These are phyloP conservation scores for Monosporascus sp. DNA, from an alignment of 2,329 filamentous ascomycete species.

Conservation along the genomic window DNA sequence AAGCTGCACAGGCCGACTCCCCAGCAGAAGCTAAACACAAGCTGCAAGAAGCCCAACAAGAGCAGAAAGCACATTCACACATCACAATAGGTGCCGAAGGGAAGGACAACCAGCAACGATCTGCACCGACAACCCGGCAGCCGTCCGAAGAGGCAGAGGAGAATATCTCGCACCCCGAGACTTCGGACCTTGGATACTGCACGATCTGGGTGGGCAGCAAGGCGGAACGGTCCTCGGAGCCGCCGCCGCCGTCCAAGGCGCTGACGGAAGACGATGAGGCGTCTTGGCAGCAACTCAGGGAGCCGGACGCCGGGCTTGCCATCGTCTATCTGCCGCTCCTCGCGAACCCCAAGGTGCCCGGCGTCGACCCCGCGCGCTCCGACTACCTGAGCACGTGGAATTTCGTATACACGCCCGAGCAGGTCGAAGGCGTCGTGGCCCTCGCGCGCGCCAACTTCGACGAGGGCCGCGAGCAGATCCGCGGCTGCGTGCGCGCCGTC, in stretches of 20 bases:
- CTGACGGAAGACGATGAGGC: conserved; percentile 55
- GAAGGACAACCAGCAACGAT: conserved; percentile 11
- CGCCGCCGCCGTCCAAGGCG: conserved; percentile 43
- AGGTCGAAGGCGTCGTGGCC: conserved; percentile 79
- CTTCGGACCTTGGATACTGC: conserved; percentile 76
- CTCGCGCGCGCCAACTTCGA: conserved; percentile 83
- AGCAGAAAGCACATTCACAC: conserved; percentile 31
- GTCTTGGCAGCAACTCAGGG: conserved; percentile 57
- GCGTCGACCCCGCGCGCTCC: conserved; percentile 74
- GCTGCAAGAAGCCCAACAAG: conserved; percentile 52
- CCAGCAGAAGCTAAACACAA: conserved; percentile 58
- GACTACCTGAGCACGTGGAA: conserved; percentile 98
- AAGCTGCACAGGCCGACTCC: conserved; percentile 59
- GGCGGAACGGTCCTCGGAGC: conserved; percentile 61
- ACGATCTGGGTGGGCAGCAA: conserved; percentile 92
- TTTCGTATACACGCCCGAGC: conserved; percentile 87
- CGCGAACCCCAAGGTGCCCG: conserved; percentile 71
- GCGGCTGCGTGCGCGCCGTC: conserved; percentile 74
- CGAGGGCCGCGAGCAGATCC: conserved; percentile 75
- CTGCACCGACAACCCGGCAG: conserved; percentile 14
- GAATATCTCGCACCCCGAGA: conserved; percentile 37
- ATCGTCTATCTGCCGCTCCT: conserved; percentile 89
- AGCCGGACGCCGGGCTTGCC: conserved; percentile 76
- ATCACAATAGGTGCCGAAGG: conserved; percentile 21
- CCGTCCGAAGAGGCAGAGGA: conserved; percentile 31